These are phyloP conservation scores for Cyberlindnera euphorbiiphila DNA, from an alignment of 805 yeast genomes.

Conservation along the genomic window DNA sequence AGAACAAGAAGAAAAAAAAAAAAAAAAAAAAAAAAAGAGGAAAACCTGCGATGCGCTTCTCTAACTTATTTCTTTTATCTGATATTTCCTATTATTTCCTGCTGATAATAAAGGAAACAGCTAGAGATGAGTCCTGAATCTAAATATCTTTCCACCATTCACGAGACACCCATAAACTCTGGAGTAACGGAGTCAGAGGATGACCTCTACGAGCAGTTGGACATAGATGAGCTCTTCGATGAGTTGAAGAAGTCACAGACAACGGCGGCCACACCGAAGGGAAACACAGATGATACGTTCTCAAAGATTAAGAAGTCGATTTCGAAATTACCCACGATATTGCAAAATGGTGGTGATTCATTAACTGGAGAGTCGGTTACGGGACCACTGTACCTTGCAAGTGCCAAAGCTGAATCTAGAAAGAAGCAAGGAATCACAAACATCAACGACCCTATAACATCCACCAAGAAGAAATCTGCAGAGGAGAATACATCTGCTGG, in stretches of 20 bases:
- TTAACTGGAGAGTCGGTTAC: slow-evolving; percentile 23
- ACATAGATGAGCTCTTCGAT: slow-evolving; percentile 34
- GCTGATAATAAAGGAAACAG: not conserved
- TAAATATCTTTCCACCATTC: slow-evolving; percentile 15
- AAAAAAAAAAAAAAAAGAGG: too few species aligned
- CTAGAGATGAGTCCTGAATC: not conserved
- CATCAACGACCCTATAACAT: slow-evolving; percentile 45
- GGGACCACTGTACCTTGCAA: slow-evolving; percentile 7
- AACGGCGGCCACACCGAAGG: slow-evolving; percentile 5
- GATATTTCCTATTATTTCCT: too few species aligned
- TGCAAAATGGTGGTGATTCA: slow-evolving; percentile 13
- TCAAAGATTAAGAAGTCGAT: slow-evolving; percentile 34
- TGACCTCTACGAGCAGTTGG: slow-evolving; percentile 16
- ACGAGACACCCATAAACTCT: slow-evolving; percentile 13
- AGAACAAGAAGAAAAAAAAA: too few species aligned
- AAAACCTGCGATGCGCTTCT: not conserved
- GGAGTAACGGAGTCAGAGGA: slow-evolving; percentile 10
- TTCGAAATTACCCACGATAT: slow-evolving; percentile 40
- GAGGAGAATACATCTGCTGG: slow-evolving; percentile 38
- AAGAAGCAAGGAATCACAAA: slow-evolving; percentile 25
- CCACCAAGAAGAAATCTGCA: slow-evolving; percentile 17
- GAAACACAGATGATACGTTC: slow-evolving; percentile 29
- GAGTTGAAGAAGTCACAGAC: slow-evolving; percentile 22
- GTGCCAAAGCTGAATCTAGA: slow-evolving; percentile 9
- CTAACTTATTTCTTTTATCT: not conserved